phyloP scores from a whole-genome alignment of 2,329 filamentous ascomycete genomes.

The Dryadomyces quercus-mongolicae region DNA sequence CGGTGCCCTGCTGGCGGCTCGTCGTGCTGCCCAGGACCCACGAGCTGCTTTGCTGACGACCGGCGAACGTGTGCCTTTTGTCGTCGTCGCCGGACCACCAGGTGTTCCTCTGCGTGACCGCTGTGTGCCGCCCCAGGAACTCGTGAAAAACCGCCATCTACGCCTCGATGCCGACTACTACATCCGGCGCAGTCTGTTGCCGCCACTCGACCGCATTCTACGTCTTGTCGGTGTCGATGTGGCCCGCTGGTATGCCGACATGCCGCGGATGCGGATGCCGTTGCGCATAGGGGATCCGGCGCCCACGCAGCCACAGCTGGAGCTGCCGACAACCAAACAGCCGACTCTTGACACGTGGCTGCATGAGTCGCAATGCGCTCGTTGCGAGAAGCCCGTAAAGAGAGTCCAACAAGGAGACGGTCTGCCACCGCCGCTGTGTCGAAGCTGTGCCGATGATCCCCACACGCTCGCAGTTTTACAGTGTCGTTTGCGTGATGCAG shows the following conservation, averaged over 20 bases:
- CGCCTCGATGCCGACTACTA: constrained; percentile 93
- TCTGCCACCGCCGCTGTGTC: constrained; percentile 38
- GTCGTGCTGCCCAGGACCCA: constrained; percentile 75
- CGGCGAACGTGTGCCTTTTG: constrained; percentile 88
- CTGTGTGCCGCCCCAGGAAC: constrained; percentile 74
- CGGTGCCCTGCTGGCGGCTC: constrained; percentile 78
- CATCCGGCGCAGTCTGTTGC: constrained; percentile 90
- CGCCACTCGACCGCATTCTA: constrained; percentile 90
- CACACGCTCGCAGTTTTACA: constrained; percentile 53
- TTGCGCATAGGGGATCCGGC: constrained; percentile 49
- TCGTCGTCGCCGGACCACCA: constrained; percentile 80
- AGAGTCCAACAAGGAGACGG: background rate
- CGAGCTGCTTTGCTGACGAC: constrained; percentile 88
- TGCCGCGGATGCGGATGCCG: constrained; percentile 52
- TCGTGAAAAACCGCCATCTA: constrained; percentile 57
- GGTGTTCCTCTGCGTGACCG: constrained; percentile 78
- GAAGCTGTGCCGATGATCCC: constrained; percentile 42
- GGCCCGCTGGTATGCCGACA: constrained; percentile 84
- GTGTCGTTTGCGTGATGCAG: constrained; percentile 46
- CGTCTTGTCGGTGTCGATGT: constrained; percentile 86
- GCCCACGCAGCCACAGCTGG: constrained; percentile 11
- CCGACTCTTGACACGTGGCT: constrained; percentile 80
- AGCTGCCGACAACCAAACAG: constrained; percentile 7
- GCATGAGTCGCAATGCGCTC: constrained; percentile 64
- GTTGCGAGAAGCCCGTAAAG: constrained; percentile 50